These are phyloP conservation scores for Aureobasidium sp. DNA, from an alignment of 2,329 filamentous ascomycete species.

Conservation along the genomic window DNA sequence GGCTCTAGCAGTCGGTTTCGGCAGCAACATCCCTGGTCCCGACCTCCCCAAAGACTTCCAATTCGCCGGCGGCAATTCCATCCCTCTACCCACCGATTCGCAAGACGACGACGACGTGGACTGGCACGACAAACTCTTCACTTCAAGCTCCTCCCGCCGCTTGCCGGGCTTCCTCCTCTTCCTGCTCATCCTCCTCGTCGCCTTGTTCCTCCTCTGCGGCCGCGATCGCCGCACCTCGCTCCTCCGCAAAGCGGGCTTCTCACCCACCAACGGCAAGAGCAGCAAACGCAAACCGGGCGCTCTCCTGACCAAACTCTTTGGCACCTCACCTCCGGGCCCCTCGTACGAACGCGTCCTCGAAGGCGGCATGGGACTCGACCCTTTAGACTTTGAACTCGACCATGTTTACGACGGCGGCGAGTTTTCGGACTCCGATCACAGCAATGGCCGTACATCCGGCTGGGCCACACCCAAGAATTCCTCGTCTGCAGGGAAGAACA, in stretches of 20 bases:
- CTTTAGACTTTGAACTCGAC: slow-evolving; percentile 69
- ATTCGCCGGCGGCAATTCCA: slow-evolving; percentile 57
- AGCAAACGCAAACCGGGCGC: slow-evolving; percentile 40
- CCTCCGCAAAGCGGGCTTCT: slow-evolving; percentile 47
- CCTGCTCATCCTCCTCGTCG: slow-evolving; percentile 61
- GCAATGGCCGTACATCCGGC: slow-evolving; percentile 56
- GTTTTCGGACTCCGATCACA: slow-evolving; percentile 28
- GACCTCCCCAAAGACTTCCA: slow-evolving; percentile 62
- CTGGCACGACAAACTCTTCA: slow-evolving; percentile 57
- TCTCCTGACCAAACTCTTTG: slow-evolving; percentile 54
- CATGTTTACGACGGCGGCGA: slow-evolving; percentile 39
- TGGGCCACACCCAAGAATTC: slow-evolving; percentile 60
- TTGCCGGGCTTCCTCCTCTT: slow-evolving; percentile 73
- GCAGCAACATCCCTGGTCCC: slow-evolving; percentile 64
- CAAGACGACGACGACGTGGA: slow-evolving; percentile 38
- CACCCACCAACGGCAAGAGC: slow-evolving; percentile 33
- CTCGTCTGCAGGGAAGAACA: no score
- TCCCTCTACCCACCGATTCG: slow-evolving; percentile 31
- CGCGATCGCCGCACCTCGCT: slow-evolving; percentile 61
- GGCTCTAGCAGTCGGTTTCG: slow-evolving; percentile 79
- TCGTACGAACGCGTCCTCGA: slow-evolving; percentile 79
- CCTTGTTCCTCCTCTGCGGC: slow-evolving; percentile 69
- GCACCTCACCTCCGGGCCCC: slow-evolving; percentile 38
- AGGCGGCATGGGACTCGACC: slow-evolving; percentile 38
- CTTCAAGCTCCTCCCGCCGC: slow-evolving; percentile 56